Evolutionary conservation across 768 basidiomycete genomes (phyloP).

Genomic region (Hebeloma cylindrosporum): DNA sequence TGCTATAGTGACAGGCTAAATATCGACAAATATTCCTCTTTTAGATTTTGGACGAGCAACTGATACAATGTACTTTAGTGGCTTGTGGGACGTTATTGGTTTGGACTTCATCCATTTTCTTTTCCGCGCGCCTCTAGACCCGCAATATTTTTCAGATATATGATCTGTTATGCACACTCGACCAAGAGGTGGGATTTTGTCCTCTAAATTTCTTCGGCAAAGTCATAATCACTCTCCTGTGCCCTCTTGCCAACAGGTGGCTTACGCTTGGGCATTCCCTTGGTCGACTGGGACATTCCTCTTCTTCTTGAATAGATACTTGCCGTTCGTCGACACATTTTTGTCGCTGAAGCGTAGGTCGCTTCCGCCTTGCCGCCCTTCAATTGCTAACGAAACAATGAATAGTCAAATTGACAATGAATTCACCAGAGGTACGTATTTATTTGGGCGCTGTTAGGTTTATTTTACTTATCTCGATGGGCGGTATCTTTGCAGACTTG

Average conservation of each 20-base stretch:
- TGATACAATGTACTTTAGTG: conserved; percentile 27
- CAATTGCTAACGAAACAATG: background rate
- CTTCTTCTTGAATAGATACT: conserved; percentile 41
- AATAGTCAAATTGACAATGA: conserved; percentile 18
- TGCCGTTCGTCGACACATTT: conserved; percentile 40
- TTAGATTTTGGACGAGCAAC: conserved; percentile 23
- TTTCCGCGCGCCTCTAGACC: no score
- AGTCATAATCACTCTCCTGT: background rate
- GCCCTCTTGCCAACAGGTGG: conserved; percentile 22
- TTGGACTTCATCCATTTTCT: background rate
- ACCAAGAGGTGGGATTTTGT: conserved; percentile 30
- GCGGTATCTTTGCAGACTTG: conserved; percentile 21
- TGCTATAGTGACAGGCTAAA: background rate
- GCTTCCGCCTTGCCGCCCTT: background rate
- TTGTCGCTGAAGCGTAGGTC: conserved; percentile 32
- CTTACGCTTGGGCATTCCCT: conserved; percentile 34
- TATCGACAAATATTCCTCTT: background rate
- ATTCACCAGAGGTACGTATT: conserved; percentile 22
- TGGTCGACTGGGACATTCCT: conserved; percentile 31
- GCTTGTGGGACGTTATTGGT: conserved; percentile 30
- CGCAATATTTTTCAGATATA: conserved; percentile 26
- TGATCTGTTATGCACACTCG: conserved; percentile 36
- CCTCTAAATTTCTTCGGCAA: background rate
- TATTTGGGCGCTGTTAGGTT: background rate
- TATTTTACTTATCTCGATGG: background rate